Evolutionary conservation across 371 early-diverging fungal genomes (phyloP).

Genomic region (Umbelopsis sp.): DNA sequence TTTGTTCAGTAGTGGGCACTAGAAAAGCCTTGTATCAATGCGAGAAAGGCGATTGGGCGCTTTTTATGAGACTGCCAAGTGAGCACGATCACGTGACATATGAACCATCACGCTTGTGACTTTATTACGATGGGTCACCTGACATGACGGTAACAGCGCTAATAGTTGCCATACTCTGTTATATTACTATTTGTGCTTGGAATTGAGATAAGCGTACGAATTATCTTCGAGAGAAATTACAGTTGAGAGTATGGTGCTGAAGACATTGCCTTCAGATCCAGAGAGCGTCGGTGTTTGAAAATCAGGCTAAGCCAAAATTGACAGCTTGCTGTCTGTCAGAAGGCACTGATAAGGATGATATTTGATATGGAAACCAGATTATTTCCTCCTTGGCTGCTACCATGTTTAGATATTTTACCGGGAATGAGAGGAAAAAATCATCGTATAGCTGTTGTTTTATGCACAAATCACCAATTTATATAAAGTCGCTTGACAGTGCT

Average conservation of each 20-base stretch:
- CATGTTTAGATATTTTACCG: too few species aligned
- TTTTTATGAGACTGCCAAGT: neutral
- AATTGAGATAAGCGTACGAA: neutral
- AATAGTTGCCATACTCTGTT: too few species aligned
- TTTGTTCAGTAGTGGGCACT: neutral
- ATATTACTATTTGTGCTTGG: neutral
- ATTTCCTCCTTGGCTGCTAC: too few species aligned
- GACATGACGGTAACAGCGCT: too few species aligned
- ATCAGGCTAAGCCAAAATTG: neutral
- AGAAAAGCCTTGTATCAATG: conserved; percentile 7
- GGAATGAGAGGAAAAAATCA: too few species aligned
- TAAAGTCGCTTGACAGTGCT: conserved; percentile 6
- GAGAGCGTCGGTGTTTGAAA: neutral
- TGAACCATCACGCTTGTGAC: neutral
- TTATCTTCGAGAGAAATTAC: neutral
- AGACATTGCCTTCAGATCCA: neutral
- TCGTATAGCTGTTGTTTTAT: neutral
- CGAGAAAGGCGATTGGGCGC: conserved; percentile 10
- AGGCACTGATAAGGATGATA: neutral
- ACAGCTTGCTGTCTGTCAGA: neutral
- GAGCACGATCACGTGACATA: neutral
- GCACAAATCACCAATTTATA: neutral
- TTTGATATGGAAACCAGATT: conserved; percentile 1
- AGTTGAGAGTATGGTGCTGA: neutral
- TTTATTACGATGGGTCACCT: neutral